These are phyloP conservation scores for Kodamaea nitidulidarum DNA, from an alignment of 805 yeast genomes.

Conservation along the genomic window DNA sequence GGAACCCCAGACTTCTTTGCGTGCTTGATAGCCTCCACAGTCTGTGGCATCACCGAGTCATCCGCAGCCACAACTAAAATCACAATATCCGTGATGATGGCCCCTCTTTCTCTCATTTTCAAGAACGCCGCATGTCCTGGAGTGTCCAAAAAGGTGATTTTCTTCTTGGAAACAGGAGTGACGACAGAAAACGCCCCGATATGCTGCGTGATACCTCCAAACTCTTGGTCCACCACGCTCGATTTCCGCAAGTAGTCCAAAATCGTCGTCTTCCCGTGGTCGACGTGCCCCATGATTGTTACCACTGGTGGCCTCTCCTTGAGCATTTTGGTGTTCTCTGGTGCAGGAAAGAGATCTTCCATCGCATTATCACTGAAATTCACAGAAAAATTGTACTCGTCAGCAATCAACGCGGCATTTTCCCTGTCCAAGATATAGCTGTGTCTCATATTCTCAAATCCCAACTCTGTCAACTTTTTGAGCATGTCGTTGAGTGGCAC, in stretches of 20 bases:
- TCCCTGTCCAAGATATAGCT: slow-evolving; percentile 83
- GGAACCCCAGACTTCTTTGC: slow-evolving; percentile 79
- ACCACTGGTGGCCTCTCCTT: slow-evolving; percentile 87
- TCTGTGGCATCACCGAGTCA: slow-evolving; percentile 97
- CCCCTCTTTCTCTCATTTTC: slow-evolving; percentile 96
- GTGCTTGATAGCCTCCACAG: slow-evolving; percentile 91
- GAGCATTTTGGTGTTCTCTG: slow-evolving; percentile 43
- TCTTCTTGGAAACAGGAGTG: slow-evolving; percentile 69
- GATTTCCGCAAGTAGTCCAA: slow-evolving; percentile 83
- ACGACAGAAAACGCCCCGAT: slow-evolving; percentile 92
- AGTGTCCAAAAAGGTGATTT: slow-evolving; percentile 88
- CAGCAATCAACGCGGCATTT: slow-evolving; percentile 81
- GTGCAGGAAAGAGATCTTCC: slow-evolving; percentile 54
- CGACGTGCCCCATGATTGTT: slow-evolving; percentile 98
- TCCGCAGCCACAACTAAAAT: slow-evolving; percentile 94
- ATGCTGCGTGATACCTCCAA: slow-evolving; percentile 97
- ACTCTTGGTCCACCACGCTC: slow-evolving; percentile 76
- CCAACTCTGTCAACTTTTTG: slow-evolving; percentile 56
- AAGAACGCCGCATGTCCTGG: slow-evolving; percentile 98
- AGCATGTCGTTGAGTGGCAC: slow-evolving; percentile 61
- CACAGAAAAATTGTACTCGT: slow-evolving; percentile 77
- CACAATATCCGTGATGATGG: slow-evolving; percentile 87
- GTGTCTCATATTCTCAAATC: slow-evolving; percentile 67
- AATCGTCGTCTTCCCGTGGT: slow-evolving; percentile 95
- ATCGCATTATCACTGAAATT: slow-evolving; percentile 53